phyloP scores from a whole-genome alignment of 768 basidiomycete species.

The Suillus lakei region DNA sequence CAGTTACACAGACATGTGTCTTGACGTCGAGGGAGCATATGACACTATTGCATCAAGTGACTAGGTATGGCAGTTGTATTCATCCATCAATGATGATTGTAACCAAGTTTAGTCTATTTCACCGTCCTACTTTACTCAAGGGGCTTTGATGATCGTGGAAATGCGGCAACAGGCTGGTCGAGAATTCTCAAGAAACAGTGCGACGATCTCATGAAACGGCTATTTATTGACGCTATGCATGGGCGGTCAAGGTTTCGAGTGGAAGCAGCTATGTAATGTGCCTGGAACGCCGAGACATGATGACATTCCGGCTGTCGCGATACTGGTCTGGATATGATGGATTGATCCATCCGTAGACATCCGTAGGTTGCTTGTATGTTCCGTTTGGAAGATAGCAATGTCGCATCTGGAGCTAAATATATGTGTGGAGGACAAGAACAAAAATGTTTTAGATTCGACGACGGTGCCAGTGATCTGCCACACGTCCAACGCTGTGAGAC shows the following conservation, averaged over 20 bases:
- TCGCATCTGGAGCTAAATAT: background rate
- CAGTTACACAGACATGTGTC: too few relatives aligned
- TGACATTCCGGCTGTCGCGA: conserved; percentile 72
- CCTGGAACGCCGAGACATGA: conserved; percentile 83
- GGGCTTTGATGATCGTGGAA: too few relatives aligned
- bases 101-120: too few relatives aligned
- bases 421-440: background rate
- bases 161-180: too few relatives aligned
- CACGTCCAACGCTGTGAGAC: background rate
- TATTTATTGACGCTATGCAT: conserved; percentile 37
- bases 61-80: too few relatives aligned
- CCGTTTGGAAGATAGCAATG: conserved; percentile 8
- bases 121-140: too few relatives aligned
- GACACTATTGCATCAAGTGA: too few relatives aligned
- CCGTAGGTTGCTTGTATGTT: background rate
- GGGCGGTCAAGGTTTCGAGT: conserved; percentile 55
- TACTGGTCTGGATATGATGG: conserved; percentile 71
- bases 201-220: conserved; percentile 5
- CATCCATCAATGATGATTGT: too few relatives aligned
- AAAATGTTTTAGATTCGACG: background rate
- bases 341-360: background rate
- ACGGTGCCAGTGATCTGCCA: background rate
- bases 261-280: conserved; percentile 61
- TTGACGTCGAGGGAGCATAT: too few relatives aligned
- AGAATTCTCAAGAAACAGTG: background rate